These are phyloP conservation scores for Coelastrella sp. DNA, from an alignment of 139 green algal genomes.

Conservation along the genomic window DNA sequence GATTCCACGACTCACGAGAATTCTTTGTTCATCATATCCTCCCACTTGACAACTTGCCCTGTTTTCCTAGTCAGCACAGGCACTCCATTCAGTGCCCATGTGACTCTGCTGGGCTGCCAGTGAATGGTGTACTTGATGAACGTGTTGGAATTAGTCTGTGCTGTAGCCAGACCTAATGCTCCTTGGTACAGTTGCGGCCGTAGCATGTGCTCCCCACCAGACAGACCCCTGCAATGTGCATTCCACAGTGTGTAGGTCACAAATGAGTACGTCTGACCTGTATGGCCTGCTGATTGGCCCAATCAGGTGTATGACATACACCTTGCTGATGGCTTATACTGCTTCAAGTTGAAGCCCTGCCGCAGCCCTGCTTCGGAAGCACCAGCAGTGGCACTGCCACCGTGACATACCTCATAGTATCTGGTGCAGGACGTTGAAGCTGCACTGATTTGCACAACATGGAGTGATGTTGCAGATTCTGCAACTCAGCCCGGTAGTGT, in stretches of 20 bases:
- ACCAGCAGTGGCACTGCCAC: too few relatives aligned
- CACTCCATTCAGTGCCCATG: constrained; percentile 15
- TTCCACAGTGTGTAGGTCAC: neutral
- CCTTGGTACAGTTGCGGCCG: neutral
- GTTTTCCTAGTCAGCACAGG: neutral
- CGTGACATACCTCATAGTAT: too few relatives aligned
- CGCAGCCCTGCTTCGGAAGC: too few relatives aligned
- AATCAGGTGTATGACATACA: too few relatives aligned
- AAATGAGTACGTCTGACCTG: neutral
- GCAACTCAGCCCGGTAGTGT: too few relatives aligned
- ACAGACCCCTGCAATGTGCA: neutral
- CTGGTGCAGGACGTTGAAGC: too few relatives aligned
- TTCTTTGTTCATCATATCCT: neutral
- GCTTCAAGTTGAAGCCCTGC: too few relatives aligned
- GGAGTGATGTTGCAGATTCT: too few relatives aligned
- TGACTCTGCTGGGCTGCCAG: constrained; percentile 33
- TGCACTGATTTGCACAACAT: too few relatives aligned
- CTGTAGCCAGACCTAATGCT: neutral
- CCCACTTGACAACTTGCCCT: neutral
- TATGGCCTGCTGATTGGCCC: too few relatives aligned
- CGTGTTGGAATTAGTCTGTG: neutral
- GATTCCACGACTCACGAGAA: neutral
- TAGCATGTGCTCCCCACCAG: constrained; percentile 9
- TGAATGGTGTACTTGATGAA: constrained; percentile 27
- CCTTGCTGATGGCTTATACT: too few relatives aligned